Percentiles rank a stretch among this genome's conserved stretches.
Evolutionary conservation across 2,329 filamentous ascomycete genomes (phyloP).

Genomic region (Alternaria sp.): DNA sequence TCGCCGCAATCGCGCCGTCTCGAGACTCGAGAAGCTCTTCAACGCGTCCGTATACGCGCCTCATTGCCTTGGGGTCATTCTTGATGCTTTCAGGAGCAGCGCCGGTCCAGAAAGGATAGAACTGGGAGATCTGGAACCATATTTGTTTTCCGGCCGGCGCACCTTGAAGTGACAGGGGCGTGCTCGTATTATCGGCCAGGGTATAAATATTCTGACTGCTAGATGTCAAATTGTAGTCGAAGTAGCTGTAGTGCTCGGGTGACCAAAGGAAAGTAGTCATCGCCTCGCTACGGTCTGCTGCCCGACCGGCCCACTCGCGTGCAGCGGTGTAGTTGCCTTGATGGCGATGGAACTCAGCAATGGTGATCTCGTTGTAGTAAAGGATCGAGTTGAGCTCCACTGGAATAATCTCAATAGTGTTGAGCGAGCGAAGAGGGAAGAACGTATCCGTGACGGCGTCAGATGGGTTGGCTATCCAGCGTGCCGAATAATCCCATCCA

Average conservation of each 20-base stretch:
- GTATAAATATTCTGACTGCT: constrained; percentile 63
- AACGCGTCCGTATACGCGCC: constrained; percentile 62
- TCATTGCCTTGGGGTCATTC: constrained; percentile 65
- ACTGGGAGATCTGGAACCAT: constrained; percentile 65
- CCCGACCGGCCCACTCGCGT: constrained; percentile 57
- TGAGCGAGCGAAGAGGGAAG: constrained; percentile 70
- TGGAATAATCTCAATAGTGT: constrained; percentile 64
- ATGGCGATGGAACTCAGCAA: constrained; percentile 61
- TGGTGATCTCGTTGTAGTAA: constrained; percentile 68
- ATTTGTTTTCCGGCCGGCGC: constrained; percentile 65
- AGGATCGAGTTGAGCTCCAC: constrained; percentile 73
- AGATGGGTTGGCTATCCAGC: constrained; percentile 64
- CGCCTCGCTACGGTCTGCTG: constrained; percentile 63
- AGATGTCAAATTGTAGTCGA: constrained; percentile 72
- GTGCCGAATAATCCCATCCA: constrained; percentile 68
- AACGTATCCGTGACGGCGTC: constrained; percentile 67
- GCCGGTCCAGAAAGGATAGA: constrained; percentile 74
- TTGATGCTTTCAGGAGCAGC: constrained; percentile 65
- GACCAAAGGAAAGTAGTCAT: constrained; percentile 72
- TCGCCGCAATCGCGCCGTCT: constrained; percentile 66
- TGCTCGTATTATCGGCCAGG: constrained; percentile 52
- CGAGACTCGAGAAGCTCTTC: constrained; percentile 59
- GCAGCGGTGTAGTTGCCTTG: constrained; percentile 61
- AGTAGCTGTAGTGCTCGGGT: constrained; percentile 66
- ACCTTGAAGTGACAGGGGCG: constrained; percentile 43